Conservation (phyloP, 208 protist species). For the Acanthamoeba healyi region DNA sequence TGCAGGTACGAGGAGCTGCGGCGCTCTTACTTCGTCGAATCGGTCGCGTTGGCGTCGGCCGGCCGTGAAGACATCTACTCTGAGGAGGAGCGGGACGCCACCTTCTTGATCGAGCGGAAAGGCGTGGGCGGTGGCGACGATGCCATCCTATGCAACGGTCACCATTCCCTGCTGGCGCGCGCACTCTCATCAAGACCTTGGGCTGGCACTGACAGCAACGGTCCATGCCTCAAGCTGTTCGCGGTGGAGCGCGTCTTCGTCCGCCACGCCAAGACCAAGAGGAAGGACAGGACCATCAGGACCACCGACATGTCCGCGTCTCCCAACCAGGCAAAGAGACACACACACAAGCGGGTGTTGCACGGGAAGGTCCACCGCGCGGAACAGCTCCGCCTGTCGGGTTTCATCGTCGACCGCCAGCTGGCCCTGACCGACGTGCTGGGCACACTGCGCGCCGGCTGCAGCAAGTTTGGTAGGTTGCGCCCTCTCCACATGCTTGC, state of each 20-base stretch:
- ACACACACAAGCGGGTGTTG: not conserved
- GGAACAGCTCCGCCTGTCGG: not conserved
- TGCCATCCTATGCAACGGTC: not conserved
- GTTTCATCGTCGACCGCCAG: not conserved
- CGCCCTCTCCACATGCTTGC: too few relatives aligned
- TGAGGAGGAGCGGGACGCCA: constrained; percentile 1
- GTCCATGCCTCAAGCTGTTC: not conserved
- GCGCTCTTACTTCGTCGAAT: not conserved
- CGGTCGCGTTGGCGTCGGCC: not conserved
- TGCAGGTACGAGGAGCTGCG: constrained; percentile 17
- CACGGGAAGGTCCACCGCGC: not conserved
- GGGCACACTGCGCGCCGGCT: not conserved
- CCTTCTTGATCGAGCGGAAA: not conserved
- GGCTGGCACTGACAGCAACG: not conserved
- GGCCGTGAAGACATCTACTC: constrained; percentile 8
- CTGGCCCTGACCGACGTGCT: not conserved
- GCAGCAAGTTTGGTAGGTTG: not conserved
- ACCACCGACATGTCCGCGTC: not conserved
- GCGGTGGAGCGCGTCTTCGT: not conserved
- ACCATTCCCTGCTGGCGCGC: not conserved
- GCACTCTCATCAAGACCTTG: not conserved
- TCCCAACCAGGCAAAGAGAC: too few relatives aligned
- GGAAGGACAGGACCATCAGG: not conserved
- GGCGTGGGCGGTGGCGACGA: not conserved
- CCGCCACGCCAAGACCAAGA: not conserved